Conservation (phyloP, 2,329 filamentous ascomycete species). For the Periglandula ipomoeae region DNA sequence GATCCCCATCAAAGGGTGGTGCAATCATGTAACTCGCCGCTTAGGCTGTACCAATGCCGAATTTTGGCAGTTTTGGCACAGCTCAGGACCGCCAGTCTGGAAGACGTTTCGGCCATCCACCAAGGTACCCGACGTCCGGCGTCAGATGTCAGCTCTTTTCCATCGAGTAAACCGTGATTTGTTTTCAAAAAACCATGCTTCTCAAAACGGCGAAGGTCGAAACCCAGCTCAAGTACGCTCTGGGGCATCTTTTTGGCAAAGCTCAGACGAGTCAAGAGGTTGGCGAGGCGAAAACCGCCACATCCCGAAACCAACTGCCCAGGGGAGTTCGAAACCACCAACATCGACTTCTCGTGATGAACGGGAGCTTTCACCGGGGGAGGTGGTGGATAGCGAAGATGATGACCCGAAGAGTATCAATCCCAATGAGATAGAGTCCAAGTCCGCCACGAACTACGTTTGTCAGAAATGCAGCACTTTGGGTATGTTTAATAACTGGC, state of each 20-base stretch:
- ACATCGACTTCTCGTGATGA: not conserved
- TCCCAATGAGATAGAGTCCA: not conserved
- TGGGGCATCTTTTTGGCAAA: not conserved
- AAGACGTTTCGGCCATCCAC: not conserved
- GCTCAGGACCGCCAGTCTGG: not conserved
- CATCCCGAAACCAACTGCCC: not conserved
- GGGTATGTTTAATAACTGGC: not conserved
- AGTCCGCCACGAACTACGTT: not conserved
- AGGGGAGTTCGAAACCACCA: not conserved
- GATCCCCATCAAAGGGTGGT: slow-evolving; percentile 4
- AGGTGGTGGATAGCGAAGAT: not conserved
- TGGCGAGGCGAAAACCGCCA: not conserved
- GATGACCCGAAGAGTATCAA: not conserved
- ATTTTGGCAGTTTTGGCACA: not conserved
- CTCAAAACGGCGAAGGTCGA: not conserved
- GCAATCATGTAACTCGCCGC: not conserved
- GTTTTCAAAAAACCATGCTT: not conserved
- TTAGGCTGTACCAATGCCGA: not conserved
- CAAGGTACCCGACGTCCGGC: not conserved
- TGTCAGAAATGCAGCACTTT: not conserved
- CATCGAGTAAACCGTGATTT: too few relatives aligned
- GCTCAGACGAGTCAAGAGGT: not conserved
- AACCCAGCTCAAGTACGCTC: not conserved
- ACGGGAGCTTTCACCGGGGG: not conserved
- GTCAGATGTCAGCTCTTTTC: not conserved